phyloP scores from a whole-genome alignment of 495 filamentous ascomycete species.

The Recurvomyces mirabilis region DNA sequence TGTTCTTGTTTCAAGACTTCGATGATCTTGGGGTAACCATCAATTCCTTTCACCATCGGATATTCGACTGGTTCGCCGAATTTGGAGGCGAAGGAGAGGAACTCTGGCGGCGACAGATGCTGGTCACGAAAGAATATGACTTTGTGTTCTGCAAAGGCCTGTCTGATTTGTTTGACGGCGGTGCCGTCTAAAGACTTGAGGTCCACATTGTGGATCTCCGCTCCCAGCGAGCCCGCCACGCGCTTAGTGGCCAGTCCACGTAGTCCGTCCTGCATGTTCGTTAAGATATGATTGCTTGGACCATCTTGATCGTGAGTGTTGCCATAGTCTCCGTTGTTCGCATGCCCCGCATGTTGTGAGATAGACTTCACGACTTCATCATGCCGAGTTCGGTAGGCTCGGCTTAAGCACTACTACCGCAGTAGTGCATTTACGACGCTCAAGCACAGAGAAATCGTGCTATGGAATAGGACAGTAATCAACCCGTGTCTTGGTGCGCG shows the following conservation, averaged over 20 bases:
- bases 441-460: too few relatives aligned
- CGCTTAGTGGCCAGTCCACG: background rate
- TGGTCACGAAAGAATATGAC: constrained; percentile 37
- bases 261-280: constrained; percentile 1
- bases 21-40: constrained; percentile 17
- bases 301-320: too few relatives aligned
- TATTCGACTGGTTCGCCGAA: constrained; percentile 20
- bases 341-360: too few relatives aligned
- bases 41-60: constrained; percentile 10
- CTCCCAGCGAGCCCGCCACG: constrained; percentile 10
- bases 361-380: too few relatives aligned
- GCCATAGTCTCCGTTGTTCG: too few relatives aligned
- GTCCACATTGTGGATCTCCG: constrained; percentile 14
- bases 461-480: too few relatives aligned
- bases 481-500: too few relatives aligned
- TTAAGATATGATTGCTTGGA: too few relatives aligned
- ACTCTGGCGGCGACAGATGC: constrained; percentile 23
- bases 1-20: constrained; percentile 15
- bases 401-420: too few relatives aligned
- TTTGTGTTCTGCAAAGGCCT: constrained; percentile 34
- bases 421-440: too few relatives aligned
- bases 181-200: constrained; percentile 2
- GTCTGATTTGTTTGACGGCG: constrained; percentile 1
- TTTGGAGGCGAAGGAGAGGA: constrained; percentile 12
- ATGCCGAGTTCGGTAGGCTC: too few relatives aligned